These are phyloP conservation scores for Rhizophlyctis rosea DNA, from an alignment of 192 early-diverging fungal genomes.

Conservation along the genomic window DNA sequence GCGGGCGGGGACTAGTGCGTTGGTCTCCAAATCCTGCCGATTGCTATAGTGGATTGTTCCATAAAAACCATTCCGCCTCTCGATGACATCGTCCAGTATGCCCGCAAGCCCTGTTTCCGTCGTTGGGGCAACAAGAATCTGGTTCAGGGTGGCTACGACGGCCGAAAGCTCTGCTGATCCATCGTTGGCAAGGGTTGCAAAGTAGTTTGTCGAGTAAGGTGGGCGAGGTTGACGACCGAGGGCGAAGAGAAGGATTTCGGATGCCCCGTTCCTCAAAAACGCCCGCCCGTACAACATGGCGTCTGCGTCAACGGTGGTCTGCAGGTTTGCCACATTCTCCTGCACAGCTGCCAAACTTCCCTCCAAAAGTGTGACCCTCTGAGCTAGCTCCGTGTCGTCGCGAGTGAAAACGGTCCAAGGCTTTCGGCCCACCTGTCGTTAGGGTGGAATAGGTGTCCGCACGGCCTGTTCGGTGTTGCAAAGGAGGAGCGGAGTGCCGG, in stretches of 20 bases:
- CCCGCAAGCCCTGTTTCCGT: slow-evolving; percentile 7
- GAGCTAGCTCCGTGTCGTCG: neutral
- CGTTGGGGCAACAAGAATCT: slow-evolving; percentile 5
- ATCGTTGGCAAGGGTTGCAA: neutral
- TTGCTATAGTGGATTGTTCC: slow-evolving; percentile 7
- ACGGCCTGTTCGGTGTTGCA: too few relatives aligned
- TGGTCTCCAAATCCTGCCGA: slow-evolving; percentile 3
- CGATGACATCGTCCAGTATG: neutral
- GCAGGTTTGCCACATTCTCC: neutral
- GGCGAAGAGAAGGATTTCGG: too few relatives aligned
- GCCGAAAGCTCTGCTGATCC: neutral
- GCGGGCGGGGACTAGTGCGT: slow-evolving; percentile 2
- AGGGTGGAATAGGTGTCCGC: too few relatives aligned
- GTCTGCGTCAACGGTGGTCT: slow-evolving; percentile 1
- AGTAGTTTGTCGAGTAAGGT: slow-evolving; percentile 3
- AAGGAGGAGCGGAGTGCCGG: too few relatives aligned
- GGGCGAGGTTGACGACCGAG: too few relatives aligned
- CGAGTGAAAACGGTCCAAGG: too few relatives aligned
- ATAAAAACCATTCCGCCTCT: slow-evolving; percentile 13
- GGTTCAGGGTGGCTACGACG: slow-evolving; percentile 7
- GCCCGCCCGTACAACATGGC: slow-evolving; percentile 10
- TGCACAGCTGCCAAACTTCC: neutral
- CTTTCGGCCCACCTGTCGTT: too few relatives aligned
- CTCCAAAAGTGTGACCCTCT: neutral
- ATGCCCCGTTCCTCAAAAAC: slow-evolving; percentile 10